Evolutionary conservation across 2,329 filamentous ascomycete genomes (phyloP), one percentile per base, ranked within the genome.

Genomic region (Pyrenophora tritici-repentis): DNA sequence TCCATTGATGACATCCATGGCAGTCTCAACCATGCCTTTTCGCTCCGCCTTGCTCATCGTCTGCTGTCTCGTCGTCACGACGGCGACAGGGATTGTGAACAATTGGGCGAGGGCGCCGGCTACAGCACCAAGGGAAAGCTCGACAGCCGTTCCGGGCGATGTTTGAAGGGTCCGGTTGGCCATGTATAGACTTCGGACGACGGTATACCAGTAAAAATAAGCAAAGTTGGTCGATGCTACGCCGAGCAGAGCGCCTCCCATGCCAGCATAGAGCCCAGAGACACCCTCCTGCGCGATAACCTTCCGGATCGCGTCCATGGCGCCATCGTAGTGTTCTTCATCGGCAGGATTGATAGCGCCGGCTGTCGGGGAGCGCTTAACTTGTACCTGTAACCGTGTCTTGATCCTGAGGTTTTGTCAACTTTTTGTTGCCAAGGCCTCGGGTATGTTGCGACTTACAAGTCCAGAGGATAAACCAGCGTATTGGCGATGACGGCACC

Each of bases 181-280:
- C 60, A 90, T 76, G 73, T 97, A 97, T 16, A 96, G 75, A 13
- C 85, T 85, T 57, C 94, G 86, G 26, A 97, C 90, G 22, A 94
- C 78, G 4, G 91, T 93, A 74, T 97, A 97, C 92, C 93, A 97
- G 79, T 99, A 99, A 74, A 99, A 99, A 78, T 99, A 99, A 66
- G 94, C 94, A 72, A 99, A 99, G 75, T 99, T 99, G 44, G 93
- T 97, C 20, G 92, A 97, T 1, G 91, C 93, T 31, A 99, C 94
- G 46, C 94, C 94, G 43, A 97, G 78, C 14, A 99, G 80, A 4
- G 92, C 86, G 42, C 93, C 92, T 53, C 85, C 82, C 73, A 99
- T 92, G 54, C 94, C 94, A 44, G 89, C 86, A 68, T 99, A 99
- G 6, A 99, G 83, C 6, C 94, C 94, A 39, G 79, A 67, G 7